These are phyloP conservation scores for Cutaneotrichosporon sp. DNA, from an alignment of 1,284 basidiomycete species.

Conservation along the genomic window DNA sequence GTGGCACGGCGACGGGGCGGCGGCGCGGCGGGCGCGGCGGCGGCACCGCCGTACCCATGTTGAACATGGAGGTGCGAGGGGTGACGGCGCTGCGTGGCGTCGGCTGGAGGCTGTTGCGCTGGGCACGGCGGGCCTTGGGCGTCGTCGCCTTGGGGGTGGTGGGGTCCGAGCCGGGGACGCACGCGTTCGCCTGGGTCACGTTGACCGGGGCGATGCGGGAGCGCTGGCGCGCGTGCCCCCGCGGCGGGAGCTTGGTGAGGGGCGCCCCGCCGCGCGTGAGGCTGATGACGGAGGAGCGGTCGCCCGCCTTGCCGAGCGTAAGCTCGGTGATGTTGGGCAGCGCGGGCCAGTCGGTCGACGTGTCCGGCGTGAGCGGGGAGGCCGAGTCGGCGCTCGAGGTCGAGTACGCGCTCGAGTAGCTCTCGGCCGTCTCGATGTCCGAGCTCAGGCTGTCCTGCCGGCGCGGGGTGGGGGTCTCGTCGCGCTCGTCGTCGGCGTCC, in stretches of 20 bases:
- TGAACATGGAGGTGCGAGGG: not conserved
- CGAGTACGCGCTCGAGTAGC: not conserved
- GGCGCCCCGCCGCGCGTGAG: slow-evolving; percentile 4
- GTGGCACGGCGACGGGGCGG: not conserved
- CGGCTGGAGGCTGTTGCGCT: not conserved
- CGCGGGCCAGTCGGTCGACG: not conserved
- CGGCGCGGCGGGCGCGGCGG: not conserved
- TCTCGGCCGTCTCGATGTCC: not conserved
- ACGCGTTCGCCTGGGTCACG: not conserved
- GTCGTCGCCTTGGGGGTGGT: not conserved
- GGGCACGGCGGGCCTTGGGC: not conserved
- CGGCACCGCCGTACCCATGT: not conserved
- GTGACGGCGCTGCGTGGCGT: not conserved
- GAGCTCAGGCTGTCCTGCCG: not conserved
- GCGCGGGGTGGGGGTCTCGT: not conserved
- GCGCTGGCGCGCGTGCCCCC: not conserved
- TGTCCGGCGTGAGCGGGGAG: slow-evolving; percentile 1
- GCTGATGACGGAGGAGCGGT: not conserved
- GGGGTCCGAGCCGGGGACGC: not conserved
- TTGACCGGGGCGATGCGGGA: not conserved
- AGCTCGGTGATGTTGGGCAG: not conserved
- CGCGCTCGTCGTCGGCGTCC: slow-evolving; percentile 2
- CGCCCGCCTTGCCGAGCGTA: not conserved
- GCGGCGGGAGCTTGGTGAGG: not conserved
- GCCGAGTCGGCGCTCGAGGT: not conserved